Base-by-base conservation (phyloP, 805 yeast genomes). In the Sungouiozyma ichnusensis region DNA sequence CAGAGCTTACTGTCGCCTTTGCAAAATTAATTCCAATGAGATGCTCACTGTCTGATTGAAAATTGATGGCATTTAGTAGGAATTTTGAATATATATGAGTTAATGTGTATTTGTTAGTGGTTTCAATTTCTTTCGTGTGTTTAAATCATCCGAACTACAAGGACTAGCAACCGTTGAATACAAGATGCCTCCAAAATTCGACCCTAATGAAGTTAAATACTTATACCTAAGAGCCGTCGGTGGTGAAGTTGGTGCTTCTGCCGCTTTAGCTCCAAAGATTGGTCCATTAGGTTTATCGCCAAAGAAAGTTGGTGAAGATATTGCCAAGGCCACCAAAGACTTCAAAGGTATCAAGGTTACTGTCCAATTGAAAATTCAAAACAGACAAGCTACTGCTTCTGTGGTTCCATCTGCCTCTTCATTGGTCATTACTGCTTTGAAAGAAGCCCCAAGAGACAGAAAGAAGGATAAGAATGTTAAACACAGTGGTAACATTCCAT, bases 211-310 rank as follows among this genome's bases (percentile, higher is more conserved):
- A 85, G 96, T 92, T 71, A 88, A 88, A 75, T 86, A 76, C 85
- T 79, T 92, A 76, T 90, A 90, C 86, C 77, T 92, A 75, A 86
- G 98, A 84, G 97, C 98, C 75, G 94, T 87, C 63, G 98, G 98
- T 85, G 98, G 99, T 81, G 99, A 92, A 81, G 94, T 92, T 66
- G 98, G 97, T 78, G 95, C 97, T 67, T 87, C 98, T 53, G 85
- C 98, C 58, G 96, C 99, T 60, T 84, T 92, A 67, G 98, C 98
- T 64, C 98, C 99, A 71, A 92, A 92, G 90, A 92, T 92, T 69
- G 99, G 99, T 86, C 99, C 99, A 63, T 86, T 92, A 70, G 99
- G 99, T 87, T 79, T 92, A 64, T 88, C 97, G 53, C 97, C 98
- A 79, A 92, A 90, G 94, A 90, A 92, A 82, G 96, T 92, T 69